Base-by-base conservation (phyloP, 2,329 filamentous ascomycete species). In the Sporothrix globosa region DNA sequence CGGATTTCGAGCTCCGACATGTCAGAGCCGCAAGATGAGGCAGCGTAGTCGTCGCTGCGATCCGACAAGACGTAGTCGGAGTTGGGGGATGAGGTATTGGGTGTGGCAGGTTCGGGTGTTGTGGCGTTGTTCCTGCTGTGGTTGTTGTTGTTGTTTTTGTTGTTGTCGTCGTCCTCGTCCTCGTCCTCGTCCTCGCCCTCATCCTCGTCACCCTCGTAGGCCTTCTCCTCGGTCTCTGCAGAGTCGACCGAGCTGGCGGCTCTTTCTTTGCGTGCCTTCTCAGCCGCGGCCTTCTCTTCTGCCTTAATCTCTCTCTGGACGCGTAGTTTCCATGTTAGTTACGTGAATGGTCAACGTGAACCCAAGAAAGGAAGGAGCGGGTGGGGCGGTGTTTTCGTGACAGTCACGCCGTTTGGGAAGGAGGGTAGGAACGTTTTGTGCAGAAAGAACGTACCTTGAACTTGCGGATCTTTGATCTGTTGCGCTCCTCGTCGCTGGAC, bases 331-430 rank as follows among this genome's bases (percentile, higher is more conserved):
- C 30, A 19, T 11, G n/a, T 58, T 58, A 58, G 54, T 56, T 9
- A 6, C 17, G 53, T 54, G 52, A 7, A 6, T 63, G 3, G 13
- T 21, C 21, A 17, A 39, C 17, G 4, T 14, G 10, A 17, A 3
- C 27, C 14, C 58, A 14, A 63, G 41, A 46, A 27, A 10, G 58
- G 58, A 46, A 63, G 34, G 56, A 44, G 56, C 56, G 48, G 53
- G 56, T 46, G 58, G 58, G 21, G 41, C n/a, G 3, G 19, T 2
- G 3, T 11, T 13, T 58, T 19, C 44, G 39, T 21, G 21, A 46
- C 21, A 10, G 9, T 27, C 13, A 2, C 6, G 21, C n/a, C 39
- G 1, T 63, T 27, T 17, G 39, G 21, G 39, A 46, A 63, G 39
- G 39, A 63, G 58, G n/a, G 39, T 17, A 4, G 9, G 9, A 14